Percentiles rank a stretch among this genome's conserved stretches.
Conservation (phyloP, 495 filamentous ascomycete genomes). For the Gamarada debralockiae region DNA sequence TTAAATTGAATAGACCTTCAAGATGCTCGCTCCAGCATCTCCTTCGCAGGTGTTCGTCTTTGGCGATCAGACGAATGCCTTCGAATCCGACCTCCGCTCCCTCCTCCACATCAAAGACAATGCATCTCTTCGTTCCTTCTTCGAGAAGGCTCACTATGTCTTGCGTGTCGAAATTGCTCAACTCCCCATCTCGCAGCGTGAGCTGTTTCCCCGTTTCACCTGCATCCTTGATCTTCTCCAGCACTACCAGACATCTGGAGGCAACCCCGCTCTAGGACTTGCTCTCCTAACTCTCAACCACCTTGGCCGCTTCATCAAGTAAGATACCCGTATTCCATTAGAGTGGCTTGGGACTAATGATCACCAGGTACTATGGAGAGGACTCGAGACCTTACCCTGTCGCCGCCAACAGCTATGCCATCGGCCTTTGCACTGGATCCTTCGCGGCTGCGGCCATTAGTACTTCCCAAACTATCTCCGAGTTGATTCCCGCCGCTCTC, state of each 20-base stretch:
- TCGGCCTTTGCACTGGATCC: conserved; percentile 71
- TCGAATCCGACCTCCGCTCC: conserved; percentile 58
- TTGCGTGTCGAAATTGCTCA: conserved; percentile 59
- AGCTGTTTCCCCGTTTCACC: conserved; percentile 62
- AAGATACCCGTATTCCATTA: conserved; percentile 29
- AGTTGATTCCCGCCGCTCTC: conserved; percentile 66
- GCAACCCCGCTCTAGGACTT: conserved; percentile 58
- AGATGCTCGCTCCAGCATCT: too few relatives aligned
- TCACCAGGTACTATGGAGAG: conserved; percentile 38
- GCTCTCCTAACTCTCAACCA: conserved; percentile 67
- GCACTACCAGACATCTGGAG: conserved; percentile 56
- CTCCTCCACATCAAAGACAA: conserved; percentile 61
- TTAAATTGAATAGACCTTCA: too few relatives aligned
- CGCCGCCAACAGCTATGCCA: conserved; percentile 40
- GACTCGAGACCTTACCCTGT: conserved; percentile 37
- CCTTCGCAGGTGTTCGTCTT: conserved; percentile 49
- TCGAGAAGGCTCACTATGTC: conserved; percentile 57
- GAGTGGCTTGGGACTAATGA: neutral
- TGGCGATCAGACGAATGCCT: conserved; percentile 76
- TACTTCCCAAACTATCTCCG: conserved; percentile 59
- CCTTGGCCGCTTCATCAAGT: conserved; percentile 73
- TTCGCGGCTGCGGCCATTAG: conserved; percentile 70
- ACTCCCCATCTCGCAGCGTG: conserved; percentile 57
- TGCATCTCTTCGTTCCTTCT: conserved; percentile 60
- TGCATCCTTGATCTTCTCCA: conserved; percentile 56